Conservation (phyloP, 2,329 filamentous ascomycete genomes). For the Pseudocercospora macadamiae region DNA sequence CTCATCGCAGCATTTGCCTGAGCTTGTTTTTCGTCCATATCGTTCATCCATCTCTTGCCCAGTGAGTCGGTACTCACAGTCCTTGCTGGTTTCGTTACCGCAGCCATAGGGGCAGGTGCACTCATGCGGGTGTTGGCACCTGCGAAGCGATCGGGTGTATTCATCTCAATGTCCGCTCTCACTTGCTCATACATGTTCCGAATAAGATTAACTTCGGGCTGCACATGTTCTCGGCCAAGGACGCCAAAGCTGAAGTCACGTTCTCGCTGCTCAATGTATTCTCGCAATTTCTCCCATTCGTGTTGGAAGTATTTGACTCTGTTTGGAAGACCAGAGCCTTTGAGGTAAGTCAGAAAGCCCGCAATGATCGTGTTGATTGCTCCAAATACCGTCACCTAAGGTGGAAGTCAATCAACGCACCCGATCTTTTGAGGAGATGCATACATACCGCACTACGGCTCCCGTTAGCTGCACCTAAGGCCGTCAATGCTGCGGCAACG, state of each 20-base stretch:
- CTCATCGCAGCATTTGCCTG: slow-evolving; percentile 19
- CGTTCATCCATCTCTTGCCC: slow-evolving; percentile 4
- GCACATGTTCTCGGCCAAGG: slow-evolving; percentile 9
- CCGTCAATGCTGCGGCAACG: slow-evolving; percentile 28
- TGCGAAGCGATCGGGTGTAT: slow-evolving; percentile 27
- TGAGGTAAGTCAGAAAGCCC: slow-evolving; percentile 28
- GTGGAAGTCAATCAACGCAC: too few species aligned
- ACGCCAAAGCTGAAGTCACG: slow-evolving; percentile 22
- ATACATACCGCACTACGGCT: slow-evolving; percentile 20
- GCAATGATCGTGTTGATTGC: slow-evolving; percentile 31
- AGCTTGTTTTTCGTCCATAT: slow-evolving; percentile 20
- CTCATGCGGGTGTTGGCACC: slow-evolving; percentile 3
- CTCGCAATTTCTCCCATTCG: slow-evolving; percentile 27
- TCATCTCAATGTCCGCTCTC: slow-evolving; percentile 23
- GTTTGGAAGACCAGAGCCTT: slow-evolving; percentile 26
- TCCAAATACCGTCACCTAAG: slow-evolving; percentile 26
- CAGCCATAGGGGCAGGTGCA: not conserved
- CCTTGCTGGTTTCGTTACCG: not conserved
- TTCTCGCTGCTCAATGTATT: slow-evolving; percentile 29
- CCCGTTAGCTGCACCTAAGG: slow-evolving; percentile 23
- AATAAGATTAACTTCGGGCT: slow-evolving; percentile 22
- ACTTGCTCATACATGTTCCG: slow-evolving; percentile 26
- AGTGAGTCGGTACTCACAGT: slow-evolving; percentile 8
- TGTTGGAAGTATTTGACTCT: slow-evolving; percentile 28
- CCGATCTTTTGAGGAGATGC: too few species aligned